Evolutionary conservation across 805 yeast species (phyloP).

Genomic region (Candida multigemmis): DNA sequence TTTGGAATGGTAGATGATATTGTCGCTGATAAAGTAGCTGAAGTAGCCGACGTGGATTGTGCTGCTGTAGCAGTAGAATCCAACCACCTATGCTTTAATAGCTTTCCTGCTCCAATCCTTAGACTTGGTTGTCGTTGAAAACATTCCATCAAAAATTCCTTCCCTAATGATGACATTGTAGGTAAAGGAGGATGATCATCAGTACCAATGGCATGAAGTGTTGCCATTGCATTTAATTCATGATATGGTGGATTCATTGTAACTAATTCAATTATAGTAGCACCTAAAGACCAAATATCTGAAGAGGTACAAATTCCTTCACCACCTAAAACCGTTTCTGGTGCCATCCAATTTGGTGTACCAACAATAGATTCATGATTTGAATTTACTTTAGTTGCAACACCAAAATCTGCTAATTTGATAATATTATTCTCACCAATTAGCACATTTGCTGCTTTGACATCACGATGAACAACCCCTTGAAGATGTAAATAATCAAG

Average conservation of each 20-base stretch:
- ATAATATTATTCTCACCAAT: conserved; percentile 57
- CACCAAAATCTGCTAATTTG: conserved; percentile 93
- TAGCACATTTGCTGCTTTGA: conserved; percentile 86
- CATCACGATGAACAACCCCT: conserved; percentile 78
- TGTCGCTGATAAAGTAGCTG: too few species aligned
- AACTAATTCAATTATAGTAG: conserved; percentile 82
- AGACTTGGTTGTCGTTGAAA: conserved; percentile 60
- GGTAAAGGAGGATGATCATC: conserved; percentile 70
- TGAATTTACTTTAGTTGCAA: conserved; percentile 55
- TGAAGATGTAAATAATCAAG: conserved; percentile 58
- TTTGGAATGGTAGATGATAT: too few species aligned
- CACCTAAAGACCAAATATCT: conserved; percentile 91
- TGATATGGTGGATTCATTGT: conserved; percentile 87
- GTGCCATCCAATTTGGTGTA: conserved; percentile 99
- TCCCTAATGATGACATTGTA: conserved; percentile 29
- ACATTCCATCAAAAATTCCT: conserved; percentile 58
- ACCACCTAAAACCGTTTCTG: conserved; percentile 74
- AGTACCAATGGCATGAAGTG: conserved; percentile 75
- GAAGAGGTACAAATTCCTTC: conserved; percentile 83
- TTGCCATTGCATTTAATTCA: conserved; percentile 66
- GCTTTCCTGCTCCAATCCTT: conserved; percentile 45
- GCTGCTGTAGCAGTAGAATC: conserved; percentile 3
- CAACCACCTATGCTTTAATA: conserved; percentile 60
- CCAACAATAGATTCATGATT: conserved; percentile 51
- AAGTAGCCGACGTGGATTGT: conserved; percentile 1